Evolutionary conservation across 257 asterid genomes (phyloP).

Genomic region (Solanum lycopersicoides): DNA sequence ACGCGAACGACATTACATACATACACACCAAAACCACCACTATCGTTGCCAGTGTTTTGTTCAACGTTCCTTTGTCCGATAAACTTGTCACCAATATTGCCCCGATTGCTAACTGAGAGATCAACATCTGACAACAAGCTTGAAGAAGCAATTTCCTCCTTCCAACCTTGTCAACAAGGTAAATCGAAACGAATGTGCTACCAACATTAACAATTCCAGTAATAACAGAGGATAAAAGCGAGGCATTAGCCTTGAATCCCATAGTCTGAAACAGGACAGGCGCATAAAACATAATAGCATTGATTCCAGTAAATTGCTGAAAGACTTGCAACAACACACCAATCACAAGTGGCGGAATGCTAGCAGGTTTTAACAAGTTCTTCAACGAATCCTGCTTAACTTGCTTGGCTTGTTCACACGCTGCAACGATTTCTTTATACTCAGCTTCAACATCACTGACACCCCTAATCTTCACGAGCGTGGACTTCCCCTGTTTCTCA

Average conservation of each 20-base stretch:
- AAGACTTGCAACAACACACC: background rate
- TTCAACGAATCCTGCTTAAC: background rate
- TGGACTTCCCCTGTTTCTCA: background rate
- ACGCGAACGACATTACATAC: slow-evolving; percentile 49
- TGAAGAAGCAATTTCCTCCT: background rate
- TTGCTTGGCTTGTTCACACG: background rate
- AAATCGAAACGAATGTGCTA: background rate
- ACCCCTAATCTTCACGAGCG: background rate
- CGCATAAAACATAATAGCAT: background rate
- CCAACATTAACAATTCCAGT: background rate
- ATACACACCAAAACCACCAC: background rate
- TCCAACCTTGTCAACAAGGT: background rate
- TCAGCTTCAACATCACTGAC: background rate
- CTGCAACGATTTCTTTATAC: background rate
- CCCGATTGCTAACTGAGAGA: background rate
- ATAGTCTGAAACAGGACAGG: background rate
- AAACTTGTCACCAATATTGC: background rate
- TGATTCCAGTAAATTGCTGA: background rate
- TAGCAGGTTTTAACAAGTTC: too few relatives aligned
- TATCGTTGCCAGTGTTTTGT: background rate
- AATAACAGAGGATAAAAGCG: background rate
- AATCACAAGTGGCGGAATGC: background rate
- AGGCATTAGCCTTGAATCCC: background rate
- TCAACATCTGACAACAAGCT: background rate
- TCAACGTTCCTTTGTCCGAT: background rate